These are phyloP conservation scores for Berberis vulgaris DNA, from an alignment of 164 flowering plant genomes.

Conservation along the genomic window DNA sequence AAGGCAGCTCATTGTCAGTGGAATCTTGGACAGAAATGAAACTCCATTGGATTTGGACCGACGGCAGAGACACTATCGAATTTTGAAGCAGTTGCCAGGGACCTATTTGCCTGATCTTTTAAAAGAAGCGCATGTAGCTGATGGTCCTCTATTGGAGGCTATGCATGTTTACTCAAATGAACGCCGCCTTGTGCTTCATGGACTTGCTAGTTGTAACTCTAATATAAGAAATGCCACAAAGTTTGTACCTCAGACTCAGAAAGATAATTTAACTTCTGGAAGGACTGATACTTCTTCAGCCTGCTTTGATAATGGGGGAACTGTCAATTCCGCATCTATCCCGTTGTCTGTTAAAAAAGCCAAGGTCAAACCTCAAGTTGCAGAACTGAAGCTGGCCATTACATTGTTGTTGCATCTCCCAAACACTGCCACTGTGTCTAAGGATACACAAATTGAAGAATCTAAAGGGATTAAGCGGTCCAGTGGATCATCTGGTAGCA, in stretches of 20 bases:
- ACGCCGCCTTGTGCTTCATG: conserved; percentile 70
- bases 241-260: conserved; percentile 18
- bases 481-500: conserved; percentile 27
- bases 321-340: conserved; percentile 19
- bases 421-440: conserved; percentile 14
- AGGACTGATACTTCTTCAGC: conserved; percentile 22
- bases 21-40: conserved; percentile 56
- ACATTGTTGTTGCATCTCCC: conserved; percentile 58
- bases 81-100: conserved; percentile 80
- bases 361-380: conserved; percentile 30
- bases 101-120: conserved; percentile 45
- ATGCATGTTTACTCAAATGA: conserved; percentile 69
- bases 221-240: conserved; percentile 10
- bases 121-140: conserved; percentile 50
- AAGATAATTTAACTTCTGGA: conserved; percentile 18
- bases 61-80: conserved; percentile 51
- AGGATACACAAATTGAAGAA: conserved; percentile 39
- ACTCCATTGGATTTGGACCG: conserved; percentile 34
- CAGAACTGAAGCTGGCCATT: conserved; percentile 66
- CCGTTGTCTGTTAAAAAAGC: conserved; percentile 17
- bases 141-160: conserved; percentile 36
- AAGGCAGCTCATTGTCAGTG: conserved; percentile 91
- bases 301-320: conserved; percentile 32
- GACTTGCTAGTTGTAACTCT: conserved; percentile 17
- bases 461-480: conserved; percentile 52